Base-by-base conservation (phyloP, 345 rosid species). In the Citrus maxima region DNA sequence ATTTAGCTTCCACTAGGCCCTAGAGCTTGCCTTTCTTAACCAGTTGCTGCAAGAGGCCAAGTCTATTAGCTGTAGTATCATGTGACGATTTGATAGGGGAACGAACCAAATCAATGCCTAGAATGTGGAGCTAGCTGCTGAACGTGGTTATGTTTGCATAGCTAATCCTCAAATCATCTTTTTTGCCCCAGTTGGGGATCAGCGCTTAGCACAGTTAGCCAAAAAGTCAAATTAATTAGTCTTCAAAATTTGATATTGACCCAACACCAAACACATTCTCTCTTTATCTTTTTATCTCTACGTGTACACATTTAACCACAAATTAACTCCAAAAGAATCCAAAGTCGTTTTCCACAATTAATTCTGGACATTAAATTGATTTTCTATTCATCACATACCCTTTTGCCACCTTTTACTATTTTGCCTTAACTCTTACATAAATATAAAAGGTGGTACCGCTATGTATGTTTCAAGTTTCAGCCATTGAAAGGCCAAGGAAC, bases 101-200 rank as follows among this genome's bases (percentile, higher is more conserved):
- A 54, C 22, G 58, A 18, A 54, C 19, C 58, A 54, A 51, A 18
- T 54, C 58, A 54, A 54, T 54, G 40, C 55, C 73, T 46, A 24
- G 73, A 27, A 46, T 70, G 35, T 2, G 27, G 73, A 49, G 73
- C 68, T 54, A 30, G 68, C 40, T 30, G 32, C 38, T 1, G 18
- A 18, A 42, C 55, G 49, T 3, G 51, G 74, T 1, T 49, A 27
- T 22, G 25, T 49, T 49, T 5, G 32, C 21, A 42, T 16, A 42
- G 28, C 55, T 24, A 25, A 68, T n/a, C 58, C 12, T 54, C 22
- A 24, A 37, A 6, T 38, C 40, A 18, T 10, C 60, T 54, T 67
- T 72, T 76, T 76, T 72, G 78, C 71, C 70, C 60, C 60, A 38
- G 70, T 30, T 78, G 9, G 67, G 76, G 78, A 76, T 77, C 72